A percentile compares a stretch with the other conserved stretches of the same genome.
Conservation (phyloP, 2,329 filamentous ascomycete species). For the Fusarium haematococcum region DNA sequence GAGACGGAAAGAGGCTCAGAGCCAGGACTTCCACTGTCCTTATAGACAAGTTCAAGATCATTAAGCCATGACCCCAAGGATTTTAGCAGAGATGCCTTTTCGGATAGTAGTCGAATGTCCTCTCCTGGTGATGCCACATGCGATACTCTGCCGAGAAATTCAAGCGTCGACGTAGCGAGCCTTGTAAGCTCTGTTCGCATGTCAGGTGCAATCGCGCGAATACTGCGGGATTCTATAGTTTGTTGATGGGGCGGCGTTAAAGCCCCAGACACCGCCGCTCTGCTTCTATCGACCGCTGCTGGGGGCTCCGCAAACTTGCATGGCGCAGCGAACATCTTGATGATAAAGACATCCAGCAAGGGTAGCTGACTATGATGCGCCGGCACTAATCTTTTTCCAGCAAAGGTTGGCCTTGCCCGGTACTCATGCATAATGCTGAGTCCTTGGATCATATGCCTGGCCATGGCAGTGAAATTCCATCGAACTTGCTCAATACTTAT, state of each 20-base stretch:
- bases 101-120: conserved; percentile 43
- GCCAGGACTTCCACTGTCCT: conserved; percentile 24
- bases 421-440: conserved; percentile 58
- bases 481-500: conserved; percentile 61
- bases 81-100: conserved; percentile 48
- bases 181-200: conserved; percentile 50
- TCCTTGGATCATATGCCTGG: conserved; percentile 56
- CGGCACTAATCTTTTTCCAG: conserved; percentile 45
- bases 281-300: conserved; percentile 25
- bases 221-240: conserved; percentile 31
- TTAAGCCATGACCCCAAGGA: conserved; percentile 50
- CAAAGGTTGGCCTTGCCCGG: conserved; percentile 51
- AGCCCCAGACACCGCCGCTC: conserved; percentile 25
- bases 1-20: conserved; percentile 46
- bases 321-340: conserved; percentile 56
- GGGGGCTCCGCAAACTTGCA: conserved; percentile 54
- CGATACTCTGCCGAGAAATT: conserved; percentile 48
- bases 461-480: conserved; percentile 55
- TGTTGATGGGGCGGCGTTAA: conserved; percentile 40
- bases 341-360: conserved; percentile 55
- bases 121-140: conserved; percentile 35
- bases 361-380: conserved; percentile 50
- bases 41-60: conserved; percentile 43
- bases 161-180: conserved; percentile 48
- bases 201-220: conserved; percentile 51